A percentile compares a stretch with the other conserved stretches of the same genome.
These are phyloP conservation scores for Bryoerythrophyllum caledonicum DNA, from an alignment of 225 moss, liverwort and hornwort species.

Conservation along the genomic window DNA sequence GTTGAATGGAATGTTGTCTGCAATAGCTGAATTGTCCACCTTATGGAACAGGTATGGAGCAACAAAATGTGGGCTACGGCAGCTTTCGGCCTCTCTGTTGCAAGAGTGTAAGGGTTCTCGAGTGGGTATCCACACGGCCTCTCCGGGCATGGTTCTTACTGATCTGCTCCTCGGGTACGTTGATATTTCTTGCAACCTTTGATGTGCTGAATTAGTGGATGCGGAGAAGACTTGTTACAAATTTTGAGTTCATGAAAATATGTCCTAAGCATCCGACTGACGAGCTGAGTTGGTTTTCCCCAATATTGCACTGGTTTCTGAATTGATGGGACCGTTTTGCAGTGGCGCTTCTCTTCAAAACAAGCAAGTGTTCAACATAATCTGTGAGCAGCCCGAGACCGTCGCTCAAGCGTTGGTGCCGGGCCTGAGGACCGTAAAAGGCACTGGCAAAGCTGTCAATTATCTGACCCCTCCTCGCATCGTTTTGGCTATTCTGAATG, in stretches of 20 bases:
- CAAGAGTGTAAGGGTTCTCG: constrained; percentile 69
- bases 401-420: constrained; percentile 83
- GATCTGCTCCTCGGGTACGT: constrained; percentile 73
- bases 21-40: constrained; percentile 10
- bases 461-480: constrained; percentile 80
- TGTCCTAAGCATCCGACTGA: background rate
- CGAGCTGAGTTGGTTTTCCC: background rate
- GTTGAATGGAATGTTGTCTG: background rate
- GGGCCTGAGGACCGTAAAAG: constrained; percentile 68
- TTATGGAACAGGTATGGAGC: constrained; percentile 63
- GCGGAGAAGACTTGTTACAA: too few species aligned
- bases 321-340: constrained; percentile 20
- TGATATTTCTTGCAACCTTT: background rate
- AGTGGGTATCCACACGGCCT: constrained; percentile 81
- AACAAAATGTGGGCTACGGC: constrained; percentile 77
- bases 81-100: constrained; percentile 63
- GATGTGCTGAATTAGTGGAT: background rate
- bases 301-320: background rate
- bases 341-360: constrained; percentile 78
- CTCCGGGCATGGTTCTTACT: constrained; percentile 86
- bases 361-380: constrained; percentile 80
- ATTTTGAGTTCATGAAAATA: background rate
- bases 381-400: constrained; percentile 87
- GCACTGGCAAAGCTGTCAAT: constrained; percentile 78
- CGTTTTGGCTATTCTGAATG: constrained; percentile 69